phyloP scores from a whole-genome alignment of 73 alveolate species.

The Tetrahymena thermophila region DNA sequence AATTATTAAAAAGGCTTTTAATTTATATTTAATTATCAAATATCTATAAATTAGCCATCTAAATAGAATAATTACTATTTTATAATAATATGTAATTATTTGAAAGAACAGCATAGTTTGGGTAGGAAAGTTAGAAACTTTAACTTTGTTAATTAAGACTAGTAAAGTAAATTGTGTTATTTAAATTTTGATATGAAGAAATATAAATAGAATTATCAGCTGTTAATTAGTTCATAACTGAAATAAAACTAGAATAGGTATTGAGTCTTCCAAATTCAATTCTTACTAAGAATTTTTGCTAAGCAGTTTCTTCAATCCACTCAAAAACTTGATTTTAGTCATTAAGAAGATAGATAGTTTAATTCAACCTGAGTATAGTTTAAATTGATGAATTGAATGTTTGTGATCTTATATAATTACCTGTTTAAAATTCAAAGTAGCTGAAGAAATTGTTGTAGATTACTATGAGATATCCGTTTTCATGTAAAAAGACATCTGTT shows the following conservation, averaged over 20 bases:
- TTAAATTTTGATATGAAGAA: no score
- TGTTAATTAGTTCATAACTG: background rate
- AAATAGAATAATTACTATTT: no score
- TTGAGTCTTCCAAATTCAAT: background rate
- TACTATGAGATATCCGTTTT: background rate
- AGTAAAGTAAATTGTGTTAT: no score
- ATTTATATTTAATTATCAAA: no score
- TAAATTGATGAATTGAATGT: background rate
- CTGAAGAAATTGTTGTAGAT: no score
- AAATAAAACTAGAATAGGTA: background rate
- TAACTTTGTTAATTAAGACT: no score
- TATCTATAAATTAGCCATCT: background rate
- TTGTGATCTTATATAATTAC: background rate
- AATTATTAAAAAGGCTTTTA: no score
- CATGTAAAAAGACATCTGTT: background rate
- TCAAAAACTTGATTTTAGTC: background rate
- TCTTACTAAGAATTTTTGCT: background rate
- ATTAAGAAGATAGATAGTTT: background rate
- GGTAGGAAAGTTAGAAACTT: no score
- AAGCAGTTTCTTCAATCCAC: background rate
- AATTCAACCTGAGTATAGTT: background rate
- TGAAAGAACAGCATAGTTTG: background rate
- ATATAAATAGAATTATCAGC: no score
- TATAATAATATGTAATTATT: no score
- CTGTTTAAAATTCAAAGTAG: background rate